phyloP scores from a whole-genome alignment of 2,329 filamentous ascomycete genomes.

The Paecilomyces variotii region DNA sequence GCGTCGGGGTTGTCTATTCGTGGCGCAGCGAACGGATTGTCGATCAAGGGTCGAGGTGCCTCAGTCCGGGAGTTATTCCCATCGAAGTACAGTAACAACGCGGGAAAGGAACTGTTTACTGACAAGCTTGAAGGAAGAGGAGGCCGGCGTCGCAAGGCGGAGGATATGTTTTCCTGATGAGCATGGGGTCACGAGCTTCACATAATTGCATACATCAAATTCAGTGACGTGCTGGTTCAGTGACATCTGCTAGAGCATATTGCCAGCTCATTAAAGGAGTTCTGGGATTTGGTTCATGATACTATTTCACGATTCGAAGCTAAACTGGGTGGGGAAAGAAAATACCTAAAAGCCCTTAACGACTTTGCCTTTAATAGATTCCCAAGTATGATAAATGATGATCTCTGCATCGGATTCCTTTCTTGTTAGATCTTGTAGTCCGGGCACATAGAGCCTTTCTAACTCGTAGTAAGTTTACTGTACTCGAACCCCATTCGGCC shows the following conservation, averaged over 20 bases:
- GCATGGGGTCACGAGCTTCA: not conserved
- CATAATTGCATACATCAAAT: not conserved
- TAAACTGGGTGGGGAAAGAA: not conserved
- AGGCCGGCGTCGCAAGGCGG: slow-evolving; percentile 56
- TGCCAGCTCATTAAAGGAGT: not conserved
- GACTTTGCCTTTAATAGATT: not conserved
- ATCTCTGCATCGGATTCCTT: not conserved
- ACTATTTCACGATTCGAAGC: not conserved
- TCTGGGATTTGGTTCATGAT: not conserved
- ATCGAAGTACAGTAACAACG: slow-evolving; percentile 48
- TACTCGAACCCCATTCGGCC: not conserved
- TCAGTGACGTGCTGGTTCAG: not conserved
- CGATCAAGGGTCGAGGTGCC: slow-evolving; percentile 63
- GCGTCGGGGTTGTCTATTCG: slow-evolving; percentile 31
- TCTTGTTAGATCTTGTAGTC: not conserved
- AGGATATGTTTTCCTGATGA: slow-evolving; percentile 61
- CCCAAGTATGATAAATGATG: not conserved
- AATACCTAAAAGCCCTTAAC: not conserved
- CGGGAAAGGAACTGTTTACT: slow-evolving; percentile 62
- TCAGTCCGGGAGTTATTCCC: slow-evolving; percentile 64
- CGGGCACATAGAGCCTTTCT: too few species aligned
- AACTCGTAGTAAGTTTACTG: not conserved
- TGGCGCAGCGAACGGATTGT: slow-evolving; percentile 44
- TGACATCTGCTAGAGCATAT: not conserved
- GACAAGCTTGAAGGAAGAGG: slow-evolving; percentile 52